Evolutionary conservation across 371 early-diverging fungal genomes (phyloP).

Genomic region (Lichtheimia ornata): DNA sequence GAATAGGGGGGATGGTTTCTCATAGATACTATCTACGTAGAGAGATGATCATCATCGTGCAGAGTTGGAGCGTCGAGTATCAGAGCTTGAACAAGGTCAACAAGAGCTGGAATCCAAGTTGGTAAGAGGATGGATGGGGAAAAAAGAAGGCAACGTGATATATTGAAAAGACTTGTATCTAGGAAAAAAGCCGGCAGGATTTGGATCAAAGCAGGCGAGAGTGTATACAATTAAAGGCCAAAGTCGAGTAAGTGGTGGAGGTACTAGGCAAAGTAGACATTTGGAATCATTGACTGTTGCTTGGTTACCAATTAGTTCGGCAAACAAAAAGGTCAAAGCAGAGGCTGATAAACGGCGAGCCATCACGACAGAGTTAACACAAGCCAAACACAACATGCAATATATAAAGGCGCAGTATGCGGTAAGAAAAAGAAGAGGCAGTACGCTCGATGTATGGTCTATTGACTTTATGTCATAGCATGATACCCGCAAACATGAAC

Average conservation of each 20-base stretch:
- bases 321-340: constrained; percentile 14
- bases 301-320: constrained; percentile 18
- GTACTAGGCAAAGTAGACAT: background rate
- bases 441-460: background rate
- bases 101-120: constrained; percentile 16
- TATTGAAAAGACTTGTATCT: background rate
- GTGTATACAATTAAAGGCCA: constrained; percentile 7
- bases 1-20: background rate
- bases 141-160: background rate
- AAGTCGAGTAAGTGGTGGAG: constrained; percentile 16
- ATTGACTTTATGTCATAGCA: constrained; percentile 22
- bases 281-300: background rate
- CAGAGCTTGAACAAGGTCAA: constrained; percentile 11
- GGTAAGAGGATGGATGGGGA: constrained; percentile 7
- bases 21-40: no score
- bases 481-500: constrained; percentile 42
- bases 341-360: constrained; percentile 21
- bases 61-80: constrained; percentile 15
- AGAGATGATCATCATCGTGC: constrained; percentile 4
- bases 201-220: constrained; percentile 13
- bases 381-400: constrained; percentile 43
- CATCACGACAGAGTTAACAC: constrained; percentile 40
- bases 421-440: constrained; percentile 21
- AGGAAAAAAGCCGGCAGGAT: constrained; percentile 15
- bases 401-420: constrained; percentile 49